These are phyloP conservation scores for Fusarium protoensiforme DNA, from an alignment of 2,329 filamentous ascomycete genomes.

Conservation along the genomic window DNA sequence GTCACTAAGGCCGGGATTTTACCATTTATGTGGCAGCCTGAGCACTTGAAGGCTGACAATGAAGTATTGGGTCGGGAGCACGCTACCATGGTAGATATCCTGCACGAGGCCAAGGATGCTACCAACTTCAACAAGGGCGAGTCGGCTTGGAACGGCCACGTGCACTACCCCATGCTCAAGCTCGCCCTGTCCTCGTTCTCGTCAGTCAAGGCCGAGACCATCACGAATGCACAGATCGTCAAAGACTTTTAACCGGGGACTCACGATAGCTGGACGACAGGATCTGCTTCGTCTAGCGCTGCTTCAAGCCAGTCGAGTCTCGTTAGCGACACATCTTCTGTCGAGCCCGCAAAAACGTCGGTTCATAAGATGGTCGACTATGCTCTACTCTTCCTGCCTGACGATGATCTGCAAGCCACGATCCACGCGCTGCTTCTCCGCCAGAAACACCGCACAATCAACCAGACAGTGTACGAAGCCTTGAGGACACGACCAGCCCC, in stretches of 20 bases:
- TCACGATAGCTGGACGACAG: background rate
- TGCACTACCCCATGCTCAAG: slow-evolving; percentile 4
- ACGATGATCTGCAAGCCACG: background rate
- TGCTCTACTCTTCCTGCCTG: background rate
- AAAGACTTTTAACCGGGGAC: background rate
- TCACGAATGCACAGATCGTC: slow-evolving; percentile 2
- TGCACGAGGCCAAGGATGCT: background rate
- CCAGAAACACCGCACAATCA: background rate
- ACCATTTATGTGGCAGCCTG: background rate
- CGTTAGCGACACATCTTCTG: background rate
- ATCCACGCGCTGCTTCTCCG: background rate
- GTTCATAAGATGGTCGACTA: slow-evolving; percentile 7
- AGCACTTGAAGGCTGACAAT: background rate
- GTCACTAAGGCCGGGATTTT: background rate
- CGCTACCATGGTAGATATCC: background rate
- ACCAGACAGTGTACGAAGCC: background rate
- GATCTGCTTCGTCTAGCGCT: background rate
- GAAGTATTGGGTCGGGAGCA: background rate
- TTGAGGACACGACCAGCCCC: background rate
- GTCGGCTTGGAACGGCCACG: slow-evolving; percentile 1
- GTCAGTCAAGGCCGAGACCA: background rate
- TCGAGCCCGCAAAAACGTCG: background rate
- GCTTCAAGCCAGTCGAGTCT: slow-evolving; percentile 3
- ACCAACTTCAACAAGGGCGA: background rate
- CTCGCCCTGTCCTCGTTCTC: background rate